Conservation (phyloP, 805 yeast species). For the Candida awuae region DNA sequence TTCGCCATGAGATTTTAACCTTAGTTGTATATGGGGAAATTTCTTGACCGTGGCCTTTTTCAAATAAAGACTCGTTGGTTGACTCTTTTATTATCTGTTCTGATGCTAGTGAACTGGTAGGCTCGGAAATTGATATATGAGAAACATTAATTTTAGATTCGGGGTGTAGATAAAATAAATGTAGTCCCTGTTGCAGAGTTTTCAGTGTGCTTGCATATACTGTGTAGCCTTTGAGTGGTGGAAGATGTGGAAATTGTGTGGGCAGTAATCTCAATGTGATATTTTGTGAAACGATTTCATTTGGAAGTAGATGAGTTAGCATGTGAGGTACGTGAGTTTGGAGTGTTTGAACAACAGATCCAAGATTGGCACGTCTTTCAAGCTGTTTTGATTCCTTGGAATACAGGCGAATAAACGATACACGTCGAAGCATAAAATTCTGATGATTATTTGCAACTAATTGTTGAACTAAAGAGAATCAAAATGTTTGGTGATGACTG, state of each 20-base stretch:
- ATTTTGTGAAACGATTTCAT: slow-evolving; percentile 35
- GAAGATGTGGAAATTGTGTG: slow-evolving; percentile 43
- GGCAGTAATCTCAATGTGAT: slow-evolving; percentile 52
- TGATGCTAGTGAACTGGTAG: slow-evolving; percentile 19
- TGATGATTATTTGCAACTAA: neutral
- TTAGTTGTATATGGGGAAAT: slow-evolving; percentile 38
- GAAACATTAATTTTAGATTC: slow-evolving; percentile 46
- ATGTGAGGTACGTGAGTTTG: slow-evolving; percentile 43
- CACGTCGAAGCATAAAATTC: neutral
- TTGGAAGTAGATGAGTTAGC: slow-evolving; percentile 38
- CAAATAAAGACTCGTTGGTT: slow-evolving; percentile 18
- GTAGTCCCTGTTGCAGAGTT: slow-evolving; percentile 45
- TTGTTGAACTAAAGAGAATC: no score
- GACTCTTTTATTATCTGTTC: slow-evolving; percentile 25
- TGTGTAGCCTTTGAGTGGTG: slow-evolving; percentile 46
- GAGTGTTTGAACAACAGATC: slow-evolving; percentile 43
- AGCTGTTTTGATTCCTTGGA: slow-evolving; percentile 18
- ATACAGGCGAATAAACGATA: neutral
- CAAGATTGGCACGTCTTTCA: slow-evolving; percentile 42
- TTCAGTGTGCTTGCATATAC: slow-evolving; percentile 51
- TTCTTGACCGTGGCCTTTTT: slow-evolving; percentile 10
- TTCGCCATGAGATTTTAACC: slow-evolving; percentile 47
- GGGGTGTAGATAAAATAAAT: slow-evolving; percentile 49
- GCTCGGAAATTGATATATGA: slow-evolving; percentile 29
- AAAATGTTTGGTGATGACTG: no score